A percentile compares a stretch with the other conserved stretches of the same genome.
Evolutionary conservation across 768 basidiomycete species (phyloP).

Genomic region (Boletales sp.): DNA sequence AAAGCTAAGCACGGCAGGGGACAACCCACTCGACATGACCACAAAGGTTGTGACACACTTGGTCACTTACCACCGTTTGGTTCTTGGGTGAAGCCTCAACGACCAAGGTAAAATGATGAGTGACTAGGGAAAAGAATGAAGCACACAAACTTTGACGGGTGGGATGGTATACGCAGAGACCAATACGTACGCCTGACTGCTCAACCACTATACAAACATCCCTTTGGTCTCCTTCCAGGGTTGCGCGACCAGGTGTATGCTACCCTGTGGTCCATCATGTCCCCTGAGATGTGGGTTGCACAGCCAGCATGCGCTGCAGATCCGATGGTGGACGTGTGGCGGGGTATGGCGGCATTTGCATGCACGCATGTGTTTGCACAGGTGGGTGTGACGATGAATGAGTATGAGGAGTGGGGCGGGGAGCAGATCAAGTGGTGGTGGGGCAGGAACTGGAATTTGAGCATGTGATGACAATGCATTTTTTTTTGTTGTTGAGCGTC

Average conservation of each 20-base stretch:
- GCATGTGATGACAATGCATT: constrained; percentile 5
- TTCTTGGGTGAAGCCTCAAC: no score
- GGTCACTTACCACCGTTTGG: no score
- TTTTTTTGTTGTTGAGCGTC: not conserved
- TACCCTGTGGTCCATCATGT: constrained; percentile 79
- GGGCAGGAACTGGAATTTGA: constrained; percentile 82
- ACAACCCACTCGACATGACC: no score
- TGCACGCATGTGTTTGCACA: constrained; percentile 49
- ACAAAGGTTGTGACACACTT: no score
- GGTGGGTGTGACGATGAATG: constrained; percentile 64
- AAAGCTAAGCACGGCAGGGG: no score
- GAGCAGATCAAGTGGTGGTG: constrained; percentile 89
- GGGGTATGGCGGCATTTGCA: constrained; percentile 83
- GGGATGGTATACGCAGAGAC: no score
- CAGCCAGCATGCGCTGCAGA: constrained; percentile 61
- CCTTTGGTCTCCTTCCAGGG: no score
- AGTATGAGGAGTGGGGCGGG: constrained; percentile 89
- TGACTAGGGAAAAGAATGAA: no score
- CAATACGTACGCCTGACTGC: no score
- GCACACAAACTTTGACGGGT: no score
- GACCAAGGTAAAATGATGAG: no score
- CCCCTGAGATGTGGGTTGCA: constrained; percentile 69
- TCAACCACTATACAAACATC: no score
- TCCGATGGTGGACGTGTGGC: constrained; percentile 79
- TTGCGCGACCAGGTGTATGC: constrained; percentile 64